Conservation (phyloP, 345 rosid genomes). For the Populus ilicifolia region DNA sequence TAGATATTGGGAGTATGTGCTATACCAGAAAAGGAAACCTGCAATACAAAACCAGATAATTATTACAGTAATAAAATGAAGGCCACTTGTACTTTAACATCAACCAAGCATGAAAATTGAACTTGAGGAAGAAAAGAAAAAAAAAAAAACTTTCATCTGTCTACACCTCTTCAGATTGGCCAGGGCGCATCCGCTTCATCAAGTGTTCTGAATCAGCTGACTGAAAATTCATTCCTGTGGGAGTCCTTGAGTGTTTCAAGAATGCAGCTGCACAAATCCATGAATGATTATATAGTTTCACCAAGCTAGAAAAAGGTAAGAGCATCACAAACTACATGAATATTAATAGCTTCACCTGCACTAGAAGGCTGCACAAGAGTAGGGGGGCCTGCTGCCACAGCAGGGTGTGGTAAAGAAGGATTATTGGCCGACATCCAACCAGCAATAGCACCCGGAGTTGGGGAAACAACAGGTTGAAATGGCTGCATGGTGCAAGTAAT, state of each 20-base stretch:
- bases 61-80: conserved; percentile 1
- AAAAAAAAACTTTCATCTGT: neutral
- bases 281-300: neutral
- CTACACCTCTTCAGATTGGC: conserved; percentile 62
- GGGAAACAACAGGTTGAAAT: conserved; percentile 62
- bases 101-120: neutral
- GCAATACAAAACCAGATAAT: neutral
- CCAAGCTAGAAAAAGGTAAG: neutral
- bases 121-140: neutral
- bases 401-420: conserved; percentile 46
- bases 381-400: conserved; percentile 45
- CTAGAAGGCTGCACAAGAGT: conserved; percentile 43
- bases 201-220: conserved; percentile 71
- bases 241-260: conserved; percentile 63
- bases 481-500: conserved; percentile 44
- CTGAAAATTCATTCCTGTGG: conserved; percentile 63
- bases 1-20: conserved; percentile 47
- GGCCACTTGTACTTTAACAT: neutral
- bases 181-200: conserved; percentile 64
- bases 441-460: conserved; percentile 62
- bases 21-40: conserved; percentile 46
- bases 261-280: conserved; percentile 44
- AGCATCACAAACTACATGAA: neutral
- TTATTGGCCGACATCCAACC: conserved; percentile 67
- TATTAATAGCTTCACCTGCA: conserved; percentile 28